phyloP scores from a whole-genome alignment of 2,329 filamentous ascomycete species.

The Mycosphaerella sp. region DNA sequence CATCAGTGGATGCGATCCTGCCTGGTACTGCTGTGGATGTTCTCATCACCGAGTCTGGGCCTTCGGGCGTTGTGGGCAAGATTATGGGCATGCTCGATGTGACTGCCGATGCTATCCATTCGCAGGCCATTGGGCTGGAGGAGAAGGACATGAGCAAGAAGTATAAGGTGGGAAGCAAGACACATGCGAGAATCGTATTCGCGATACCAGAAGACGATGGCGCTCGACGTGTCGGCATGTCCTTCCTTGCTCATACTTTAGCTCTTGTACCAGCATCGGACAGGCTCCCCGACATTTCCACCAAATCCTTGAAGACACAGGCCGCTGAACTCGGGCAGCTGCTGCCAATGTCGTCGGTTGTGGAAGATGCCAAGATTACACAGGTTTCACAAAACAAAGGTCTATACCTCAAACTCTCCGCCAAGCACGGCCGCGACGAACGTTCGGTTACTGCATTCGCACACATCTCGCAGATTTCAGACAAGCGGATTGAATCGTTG shows the following conservation, averaged over 20 bases:
- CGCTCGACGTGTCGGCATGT: slow-evolving; percentile 77
- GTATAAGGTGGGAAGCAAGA: slow-evolving; percentile 75
- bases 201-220: slow-evolving; percentile 69
- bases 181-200: slow-evolving; percentile 81
- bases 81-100: slow-evolving; percentile 87
- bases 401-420: slow-evolving; percentile 67
- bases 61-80: slow-evolving; percentile 76
- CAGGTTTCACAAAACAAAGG: slow-evolving; percentile 76
- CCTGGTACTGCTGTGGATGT: slow-evolving; percentile 88
- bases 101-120: slow-evolving; percentile 86
- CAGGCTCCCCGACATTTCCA: slow-evolving; percentile 34
- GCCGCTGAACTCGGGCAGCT: slow-evolving; percentile 37
- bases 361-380: slow-evolving; percentile 71
- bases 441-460: slow-evolving; percentile 57
- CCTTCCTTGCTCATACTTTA: slow-evolving; percentile 76
- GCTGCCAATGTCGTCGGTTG: slow-evolving; percentile 64
- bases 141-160: slow-evolving; percentile 67
- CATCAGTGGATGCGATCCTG: slow-evolving; percentile 81
- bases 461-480: slow-evolving; percentile 87
- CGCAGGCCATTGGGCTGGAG: slow-evolving; percentile 60
- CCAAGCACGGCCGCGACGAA: slow-evolving; percentile 8
- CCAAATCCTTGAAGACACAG: slow-evolving; percentile 24
- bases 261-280: slow-evolving; percentile 48
- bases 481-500: slow-evolving; percentile 79
- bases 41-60: slow-evolving; percentile 67